Percentiles rank a stretch among this genome's conserved stretches.
Evolutionary conservation across 2,329 filamentous ascomycete species (phyloP).

Genomic region (Phialophora verrucosa): DNA sequence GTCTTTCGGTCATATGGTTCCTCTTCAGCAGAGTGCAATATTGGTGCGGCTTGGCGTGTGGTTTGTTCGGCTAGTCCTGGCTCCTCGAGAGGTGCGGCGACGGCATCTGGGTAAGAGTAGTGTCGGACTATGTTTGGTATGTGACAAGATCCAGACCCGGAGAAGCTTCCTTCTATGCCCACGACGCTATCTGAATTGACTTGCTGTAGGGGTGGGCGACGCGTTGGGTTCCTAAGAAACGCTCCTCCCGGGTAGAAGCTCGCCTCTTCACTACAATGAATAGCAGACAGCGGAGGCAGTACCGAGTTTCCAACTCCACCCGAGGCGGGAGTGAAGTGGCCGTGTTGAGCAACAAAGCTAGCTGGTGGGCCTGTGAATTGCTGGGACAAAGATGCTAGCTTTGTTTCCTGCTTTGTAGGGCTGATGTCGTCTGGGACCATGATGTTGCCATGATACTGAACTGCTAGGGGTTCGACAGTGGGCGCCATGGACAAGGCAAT

Average conservation of each 20-base stretch:
- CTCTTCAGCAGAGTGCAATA: slow-evolving; percentile 9
- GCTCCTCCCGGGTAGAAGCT: neutral
- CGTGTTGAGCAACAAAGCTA: neutral
- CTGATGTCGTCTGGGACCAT: slow-evolving; percentile 37
- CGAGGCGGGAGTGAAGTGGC: slow-evolving; percentile 12
- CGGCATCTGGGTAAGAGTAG: slow-evolving; percentile 18
- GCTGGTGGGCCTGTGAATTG: slow-evolving; percentile 13
- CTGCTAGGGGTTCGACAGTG: slow-evolving; percentile 1
- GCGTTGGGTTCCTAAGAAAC: slow-evolving; percentile 4
- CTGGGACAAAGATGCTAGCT: slow-evolving; percentile 30
- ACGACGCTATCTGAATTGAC: slow-evolving; percentile 21
- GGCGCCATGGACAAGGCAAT: slow-evolving; percentile 8
- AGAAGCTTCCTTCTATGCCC: slow-evolving; percentile 2
- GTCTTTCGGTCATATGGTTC: slow-evolving; percentile 37
- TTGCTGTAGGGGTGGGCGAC: slow-evolving; percentile 19
- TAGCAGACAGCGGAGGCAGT: neutral
- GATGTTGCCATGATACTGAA: slow-evolving; percentile 13
- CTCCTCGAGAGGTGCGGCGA: neutral
- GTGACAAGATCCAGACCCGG: neutral
- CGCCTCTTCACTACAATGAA: slow-evolving; percentile 2
- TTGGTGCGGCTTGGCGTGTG: no score
- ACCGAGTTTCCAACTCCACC: slow-evolving; percentile 11
- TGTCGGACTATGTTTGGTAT: slow-evolving; percentile 7
- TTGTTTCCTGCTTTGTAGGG: slow-evolving; percentile 39
- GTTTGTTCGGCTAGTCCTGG: neutral